Evolutionary conservation across 768 basidiomycete species (phyloP).

Genomic region (Rhodocollybia butyracea): DNA sequence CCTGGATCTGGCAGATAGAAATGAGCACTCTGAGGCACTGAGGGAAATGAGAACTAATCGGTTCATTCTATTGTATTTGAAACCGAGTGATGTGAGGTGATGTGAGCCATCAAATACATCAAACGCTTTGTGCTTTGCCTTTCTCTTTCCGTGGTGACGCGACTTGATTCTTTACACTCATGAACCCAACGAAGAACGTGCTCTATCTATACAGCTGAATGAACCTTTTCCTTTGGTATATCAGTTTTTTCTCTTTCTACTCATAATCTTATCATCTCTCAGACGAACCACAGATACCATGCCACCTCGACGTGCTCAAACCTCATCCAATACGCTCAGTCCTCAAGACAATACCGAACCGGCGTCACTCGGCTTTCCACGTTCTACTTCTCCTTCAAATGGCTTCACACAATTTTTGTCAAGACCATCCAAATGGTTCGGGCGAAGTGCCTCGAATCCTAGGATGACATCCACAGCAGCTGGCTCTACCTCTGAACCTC

Average conservation of each 20-base stretch:
- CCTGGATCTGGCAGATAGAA: too few species aligned
- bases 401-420: conserved; percentile 65
- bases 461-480: conserved; percentile 31
- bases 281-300: conserved; percentile 23
- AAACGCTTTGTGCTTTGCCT: too few species aligned
- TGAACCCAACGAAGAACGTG: neutral
- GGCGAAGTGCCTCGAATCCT: conserved; percentile 52
- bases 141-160: too few species aligned
- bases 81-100: too few species aligned
- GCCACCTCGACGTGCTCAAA: conserved; percentile 47
- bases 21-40: too few species aligned
- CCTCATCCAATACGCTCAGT: conserved; percentile 36
- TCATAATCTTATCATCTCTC: neutral
- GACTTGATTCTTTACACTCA: conserved; percentile 3
- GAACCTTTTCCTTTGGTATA: neutral
- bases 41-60: too few species aligned
- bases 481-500: conserved; percentile 42
- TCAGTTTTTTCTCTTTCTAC: neutral
- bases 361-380: conserved; percentile 38
- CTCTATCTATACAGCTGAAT: neutral
- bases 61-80: too few species aligned
- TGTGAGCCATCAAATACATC: neutral
- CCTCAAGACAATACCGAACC: conserved; percentile 31
- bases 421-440: conserved; percentile 73
- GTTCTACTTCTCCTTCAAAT: conserved; percentile 54